Percentiles rank a stretch among this genome's conserved stretches.
phyloP scores from a whole-genome alignment of 345 rosid genomes.

The Salix exigua region DNA sequence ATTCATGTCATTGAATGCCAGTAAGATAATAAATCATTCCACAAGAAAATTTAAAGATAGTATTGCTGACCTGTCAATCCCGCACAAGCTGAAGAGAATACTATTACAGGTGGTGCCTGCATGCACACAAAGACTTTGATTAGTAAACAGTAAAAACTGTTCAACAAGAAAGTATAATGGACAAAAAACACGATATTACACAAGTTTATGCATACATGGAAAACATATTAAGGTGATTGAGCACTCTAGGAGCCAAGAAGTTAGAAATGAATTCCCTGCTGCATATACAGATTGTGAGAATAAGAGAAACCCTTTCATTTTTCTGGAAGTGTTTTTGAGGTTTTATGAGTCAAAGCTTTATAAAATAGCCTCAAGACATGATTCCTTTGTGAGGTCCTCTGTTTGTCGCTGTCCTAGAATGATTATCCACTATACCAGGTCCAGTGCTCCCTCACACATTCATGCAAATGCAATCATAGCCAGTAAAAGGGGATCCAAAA shows the following conservation, averaged over 20 bases:
- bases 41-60: background rate
- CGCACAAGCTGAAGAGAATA: slow-evolving; percentile 88
- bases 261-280: background rate
- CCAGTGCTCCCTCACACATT: background rate
- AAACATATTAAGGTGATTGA: background rate
- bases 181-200: background rate
- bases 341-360: background rate
- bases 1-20: background rate
- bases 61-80: slow-evolving; percentile 66
- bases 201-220: background rate
- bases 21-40: background rate
- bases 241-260: background rate
- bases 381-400: background rate
- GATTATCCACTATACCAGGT: background rate
- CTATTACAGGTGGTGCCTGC: slow-evolving; percentile 94
- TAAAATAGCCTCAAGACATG: background rate
- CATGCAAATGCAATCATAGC: background rate
- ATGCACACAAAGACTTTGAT: slow-evolving; percentile 17
- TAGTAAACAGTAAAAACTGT: background rate
- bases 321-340: background rate
- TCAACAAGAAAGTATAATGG: background rate
- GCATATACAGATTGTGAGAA: background rate
- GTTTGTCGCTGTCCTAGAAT: background rate
- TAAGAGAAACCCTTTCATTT: background rate
- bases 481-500: background rate